Evolutionary conservation across 768 basidiomycete species (phyloP), one percentile per base, ranked within the genome.

Genomic region (Glaciozyma antarctica): DNA sequence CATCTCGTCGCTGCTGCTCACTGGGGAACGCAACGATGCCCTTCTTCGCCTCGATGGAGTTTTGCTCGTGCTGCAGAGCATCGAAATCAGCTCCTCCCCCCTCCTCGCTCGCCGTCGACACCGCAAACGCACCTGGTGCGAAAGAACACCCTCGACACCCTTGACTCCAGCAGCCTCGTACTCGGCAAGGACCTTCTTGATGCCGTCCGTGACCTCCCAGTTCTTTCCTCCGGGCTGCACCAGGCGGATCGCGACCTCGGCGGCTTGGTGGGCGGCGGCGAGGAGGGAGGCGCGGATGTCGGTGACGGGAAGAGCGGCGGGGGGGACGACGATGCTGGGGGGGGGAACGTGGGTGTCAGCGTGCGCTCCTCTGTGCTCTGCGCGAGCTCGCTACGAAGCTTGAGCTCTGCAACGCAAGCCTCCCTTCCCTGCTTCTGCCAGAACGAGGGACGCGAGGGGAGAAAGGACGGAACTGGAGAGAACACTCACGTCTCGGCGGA

Each of bases 21-120:
- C 82, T 84, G 32, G 83, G 85, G 68, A 86, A 85, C 76, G 88
- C 89, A 77, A 82, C 82, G 28, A 83, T 80, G 47, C 90, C 89
- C 77, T 86, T 89, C 75, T 92, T 90, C 51, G 81, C 92, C 54
- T 93, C 91, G 41, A 86, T 90, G 82, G 92, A 90, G 89, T 93
- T 90, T 76, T 93, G 78, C 76, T 47, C 55, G 49, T 70, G 91
- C 76, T 93, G 87, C 58, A 30, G 49, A 7, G 48, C 26, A 28
- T 17, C 21, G 22, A 62, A 6, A 6, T 57, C 52, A 57, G 55
- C 38, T 57, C 17, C 32, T 10, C 9, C 1, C 9, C 1, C 28
- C 5, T 13, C 9, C 51, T 9, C 19, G 22, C 24, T 52, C 51
- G n/a, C 9, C 28, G 26, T 19, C 52, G 47, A 48, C 32, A 15